Conservation (phyloP, 768 basidiomycete species). For the Arthromyces matolae region DNA sequence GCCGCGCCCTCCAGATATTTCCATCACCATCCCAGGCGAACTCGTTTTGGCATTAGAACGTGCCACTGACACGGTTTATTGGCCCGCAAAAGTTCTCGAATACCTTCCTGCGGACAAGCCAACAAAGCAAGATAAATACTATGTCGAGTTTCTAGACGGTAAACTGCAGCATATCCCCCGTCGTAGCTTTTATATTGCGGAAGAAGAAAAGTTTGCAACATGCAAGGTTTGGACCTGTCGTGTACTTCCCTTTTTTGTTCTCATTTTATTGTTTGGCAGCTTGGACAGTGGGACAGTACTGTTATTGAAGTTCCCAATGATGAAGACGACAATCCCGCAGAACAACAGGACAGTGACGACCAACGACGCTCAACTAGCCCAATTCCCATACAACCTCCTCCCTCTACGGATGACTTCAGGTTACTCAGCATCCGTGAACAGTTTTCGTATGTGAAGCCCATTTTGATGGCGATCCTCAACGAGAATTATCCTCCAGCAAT, state of each 20-base stretch:
- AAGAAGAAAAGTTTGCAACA: slow-evolving; percentile 56
- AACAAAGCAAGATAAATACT: slow-evolving; percentile 40
- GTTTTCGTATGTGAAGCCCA: slow-evolving; percentile 61
- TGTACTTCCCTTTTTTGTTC: background rate
- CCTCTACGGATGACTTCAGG: slow-evolving; percentile 39
- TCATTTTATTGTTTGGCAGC: slow-evolving; percentile 24
- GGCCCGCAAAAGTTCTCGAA: slow-evolving; percentile 61
- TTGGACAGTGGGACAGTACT: slow-evolving; percentile 54
- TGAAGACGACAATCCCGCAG: slow-evolving; percentile 31
- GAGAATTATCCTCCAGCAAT: slow-evolving; percentile 52
- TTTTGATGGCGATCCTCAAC: slow-evolving; percentile 57
- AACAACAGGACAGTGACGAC: slow-evolving; percentile 19
- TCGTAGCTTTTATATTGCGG: slow-evolving; percentile 52
- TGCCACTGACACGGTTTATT: slow-evolving; percentile 39
- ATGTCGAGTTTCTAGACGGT: slow-evolving; percentile 57
- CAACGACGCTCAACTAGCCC: slow-evolving; percentile 37
- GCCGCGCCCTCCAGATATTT: slow-evolving; percentile 43
- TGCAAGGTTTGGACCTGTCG: slow-evolving; percentile 44
- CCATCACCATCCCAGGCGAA: slow-evolving; percentile 64
- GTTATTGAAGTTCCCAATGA: slow-evolving; percentile 38
- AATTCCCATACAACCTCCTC: slow-evolving; percentile 38
- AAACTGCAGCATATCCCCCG: slow-evolving; percentile 38
- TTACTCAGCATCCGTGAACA: slow-evolving; percentile 52
- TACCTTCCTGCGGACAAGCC: slow-evolving; percentile 43
- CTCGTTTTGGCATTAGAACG: slow-evolving; percentile 51